Evolutionary conservation across 2,329 filamentous ascomycete genomes (phyloP), one percentile per base, ranked within the genome.

Genomic region (Talaromyces sp.): DNA sequence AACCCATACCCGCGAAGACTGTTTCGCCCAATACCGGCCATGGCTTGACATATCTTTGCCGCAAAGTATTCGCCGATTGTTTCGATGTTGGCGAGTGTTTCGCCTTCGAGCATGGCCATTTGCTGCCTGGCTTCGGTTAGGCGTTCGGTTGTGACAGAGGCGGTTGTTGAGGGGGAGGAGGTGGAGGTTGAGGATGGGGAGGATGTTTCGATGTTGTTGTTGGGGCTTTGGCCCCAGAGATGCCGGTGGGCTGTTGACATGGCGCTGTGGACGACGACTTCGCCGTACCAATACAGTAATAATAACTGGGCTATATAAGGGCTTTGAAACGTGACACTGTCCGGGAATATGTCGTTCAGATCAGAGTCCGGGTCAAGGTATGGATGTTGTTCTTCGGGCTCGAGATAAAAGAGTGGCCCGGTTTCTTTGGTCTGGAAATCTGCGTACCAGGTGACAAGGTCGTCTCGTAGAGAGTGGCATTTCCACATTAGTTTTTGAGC

Each of bases 31-130:
- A 61, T 63, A 3, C 64, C 60, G 17, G 64, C 64, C 64, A 66
- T 66, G 51, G 64, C 64, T 54, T 66, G 64, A 36, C 64, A 66
- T 19, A 66, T 58, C 49, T 66, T 66, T n/a, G 64, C 56, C 2
- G 64, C 64, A 19, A 66, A 66, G 45, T 66, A 63, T 47, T 66
- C 64, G 53, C 64, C 64, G 8, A 58, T 43, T 34, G 43, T 58
- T 45, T 66, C 64, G 8, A 58, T 58, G 7, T 63, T 58, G 11
- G 51, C 34, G 19, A 66, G 47, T 1, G 53, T 59, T 38, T 62
- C 64, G 27, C 47, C 58, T 40, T 49, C 54, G 22, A 47, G n/a
- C 43, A 51, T 38, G 29, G 22, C 31, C 56, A 59, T 59, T 19
- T 59, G 56, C 22, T 59, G 56, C 13, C 56, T 25, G 7, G 56